Conservation (phyloP, 176 grass and related monocot genomes). For the Echinochloa phyllopogon region DNA sequence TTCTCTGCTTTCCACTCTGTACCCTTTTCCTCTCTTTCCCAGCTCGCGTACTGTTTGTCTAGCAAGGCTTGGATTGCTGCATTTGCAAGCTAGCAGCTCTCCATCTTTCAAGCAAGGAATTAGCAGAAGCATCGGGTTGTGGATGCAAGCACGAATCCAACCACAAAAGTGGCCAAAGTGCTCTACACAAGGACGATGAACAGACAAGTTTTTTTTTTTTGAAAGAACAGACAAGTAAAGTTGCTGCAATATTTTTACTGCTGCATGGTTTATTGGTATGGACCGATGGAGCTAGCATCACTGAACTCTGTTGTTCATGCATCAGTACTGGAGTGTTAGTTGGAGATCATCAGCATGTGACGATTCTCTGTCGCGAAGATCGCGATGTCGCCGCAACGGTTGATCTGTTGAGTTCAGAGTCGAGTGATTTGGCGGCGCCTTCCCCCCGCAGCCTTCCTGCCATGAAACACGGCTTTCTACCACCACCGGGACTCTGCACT, state of each 20-base stretch:
- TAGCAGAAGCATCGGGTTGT: neutral
- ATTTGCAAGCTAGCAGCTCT: neutral
- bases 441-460: neutral
- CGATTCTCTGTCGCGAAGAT: neutral
- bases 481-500: neutral
- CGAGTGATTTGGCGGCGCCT: neutral
- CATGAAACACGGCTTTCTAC: neutral
- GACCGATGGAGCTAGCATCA: neutral
- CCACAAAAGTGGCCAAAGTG: neutral
- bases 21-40: neutral
- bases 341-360: neutral
- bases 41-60: neutral
- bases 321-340: neutral
- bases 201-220: no score
- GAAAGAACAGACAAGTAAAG: neutral
- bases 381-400: neutral
- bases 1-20: neutral
- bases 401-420: no score
- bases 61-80: neutral
- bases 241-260: neutral
- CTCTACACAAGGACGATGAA: no score
- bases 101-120: constrained; percentile 25
- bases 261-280: no score
- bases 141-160: neutral
- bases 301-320: neutral